Evolutionary conservation across 2,329 filamentous ascomycete species (phyloP), one percentile per base, ranked within the genome.

Genomic region (Apiospora phragmitis): DNA sequence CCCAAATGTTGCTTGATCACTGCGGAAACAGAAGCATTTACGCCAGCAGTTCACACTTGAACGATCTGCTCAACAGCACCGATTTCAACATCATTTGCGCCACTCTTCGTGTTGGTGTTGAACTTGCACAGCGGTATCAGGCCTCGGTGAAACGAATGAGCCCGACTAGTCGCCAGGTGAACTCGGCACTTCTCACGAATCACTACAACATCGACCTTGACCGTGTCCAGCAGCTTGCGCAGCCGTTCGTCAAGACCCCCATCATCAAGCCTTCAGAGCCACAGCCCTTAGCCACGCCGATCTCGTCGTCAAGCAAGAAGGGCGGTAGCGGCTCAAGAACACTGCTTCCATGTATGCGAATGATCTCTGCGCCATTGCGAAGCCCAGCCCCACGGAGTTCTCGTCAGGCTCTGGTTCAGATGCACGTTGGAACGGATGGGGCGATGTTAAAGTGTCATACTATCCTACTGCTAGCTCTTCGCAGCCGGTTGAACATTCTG

Each of bases 11-110:
- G 41, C 84, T 98, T 68, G 94, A 98, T 80, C 96, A 97, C 79
- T 99, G 96, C 81, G 96, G 95, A 71, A 99, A 99, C 79, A 89
- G 97, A 75, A 98, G 95, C 83, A 91, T 99, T 76, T 99, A 98
- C 81, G 94, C 92, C 72, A 99, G 96, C 85, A 98, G 95, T 80
- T 88, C 92, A 74, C 93, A 97, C 76, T 85, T 99, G 72, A 96
- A 95, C 79, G 92, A 95, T 79, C 87, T 99, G 51, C 88, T 99
- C 71, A 94, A 98, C 81, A 95, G 93, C 62, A 95, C 94, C 3
- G 95, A 93, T 32, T 86, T 95, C 70, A 89, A 91, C 38, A 87
- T 99, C 67, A 86, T 99, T 69, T 90, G 93, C 77, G 88, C 89
- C 41, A 92, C 94, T 11, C 88, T 99, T 55, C 91, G 93, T 73